These are phyloP conservation scores for Russula vinacea DNA, from an alignment of 768 basidiomycete species.

Conservation along the genomic window DNA sequence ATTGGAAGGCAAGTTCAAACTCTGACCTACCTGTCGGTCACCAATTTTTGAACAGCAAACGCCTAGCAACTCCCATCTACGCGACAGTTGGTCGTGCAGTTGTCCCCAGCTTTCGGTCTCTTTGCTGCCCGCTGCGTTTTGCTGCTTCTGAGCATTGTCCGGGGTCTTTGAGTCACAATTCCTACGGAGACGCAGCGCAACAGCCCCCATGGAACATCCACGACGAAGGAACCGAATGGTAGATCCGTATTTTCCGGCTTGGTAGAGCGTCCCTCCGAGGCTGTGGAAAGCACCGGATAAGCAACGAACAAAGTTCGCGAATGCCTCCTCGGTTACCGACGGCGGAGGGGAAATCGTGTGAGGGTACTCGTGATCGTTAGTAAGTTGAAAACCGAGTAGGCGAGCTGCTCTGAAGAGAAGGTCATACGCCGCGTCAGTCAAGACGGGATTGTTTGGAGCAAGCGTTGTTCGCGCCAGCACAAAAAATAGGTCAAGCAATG, in stretches of 20 bases:
- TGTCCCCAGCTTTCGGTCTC: conserved; percentile 49
- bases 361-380: background rate
- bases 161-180: conserved; percentile 11
- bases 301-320: conserved; percentile 61
- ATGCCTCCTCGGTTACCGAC: conserved; percentile 7
- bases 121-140: conserved; percentile 24
- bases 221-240: conserved; percentile 66
- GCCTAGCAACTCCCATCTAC: conserved; percentile 79
- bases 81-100: conserved; percentile 61
- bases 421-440: conserved; percentile 47
- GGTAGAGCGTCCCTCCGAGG: conserved; percentile 66
- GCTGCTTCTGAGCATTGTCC: conserved; percentile 34
- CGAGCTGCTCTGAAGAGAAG: conserved; percentile 46
- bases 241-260: conserved; percentile 55
- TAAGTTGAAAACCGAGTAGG: conserved; percentile 31
- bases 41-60: conserved; percentile 76
- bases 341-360: background rate
- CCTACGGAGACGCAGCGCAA: conserved; percentile 34
- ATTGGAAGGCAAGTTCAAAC: conserved; percentile 17
- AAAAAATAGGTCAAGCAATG: conserved; percentile 55
- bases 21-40: conserved; percentile 60
- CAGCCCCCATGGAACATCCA: conserved; percentile 58
- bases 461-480: conserved; percentile 48
- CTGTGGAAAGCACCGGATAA: conserved; percentile 71
- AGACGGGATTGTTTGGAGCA: conserved; percentile 42